A percentile compares a stretch with the other conserved stretches of the same genome.
These are phyloP conservation scores for Penicillium salamii DNA, from an alignment of 495 filamentous ascomycete genomes.

Conservation along the genomic window DNA sequence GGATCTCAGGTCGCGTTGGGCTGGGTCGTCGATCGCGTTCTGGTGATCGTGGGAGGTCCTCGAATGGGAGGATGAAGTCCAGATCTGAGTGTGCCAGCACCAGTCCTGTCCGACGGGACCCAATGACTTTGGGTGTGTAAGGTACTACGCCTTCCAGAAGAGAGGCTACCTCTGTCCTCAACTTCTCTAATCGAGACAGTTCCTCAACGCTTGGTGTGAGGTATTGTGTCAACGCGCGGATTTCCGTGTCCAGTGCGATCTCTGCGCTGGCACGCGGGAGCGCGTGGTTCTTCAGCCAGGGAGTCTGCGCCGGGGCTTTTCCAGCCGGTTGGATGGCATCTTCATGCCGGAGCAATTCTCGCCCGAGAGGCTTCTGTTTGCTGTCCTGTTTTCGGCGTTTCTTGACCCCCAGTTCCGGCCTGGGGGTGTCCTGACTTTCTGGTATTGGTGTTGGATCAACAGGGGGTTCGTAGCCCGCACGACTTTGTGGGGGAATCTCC, in stretches of 20 bases:
- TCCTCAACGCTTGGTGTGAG: constrained; percentile 37
- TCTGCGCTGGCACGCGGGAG: constrained; percentile 6
- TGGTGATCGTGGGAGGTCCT: constrained; percentile 17
- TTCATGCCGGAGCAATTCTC: background rate
- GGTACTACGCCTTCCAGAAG: constrained; percentile 19
- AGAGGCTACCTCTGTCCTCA: constrained; percentile 25
- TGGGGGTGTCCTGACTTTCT: constrained; percentile 2
- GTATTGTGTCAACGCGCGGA: constrained; percentile 44
- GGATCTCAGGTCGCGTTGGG: constrained; percentile 27
- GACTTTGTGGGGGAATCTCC: constrained; percentile 18
- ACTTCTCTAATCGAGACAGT: constrained; percentile 19
- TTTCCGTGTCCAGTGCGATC: constrained; percentile 40
- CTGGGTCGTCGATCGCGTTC: constrained; percentile 29
- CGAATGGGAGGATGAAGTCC: constrained; percentile 38
- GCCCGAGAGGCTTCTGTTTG: background rate
- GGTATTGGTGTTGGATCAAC: background rate
- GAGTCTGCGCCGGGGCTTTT: constrained; percentile 16
- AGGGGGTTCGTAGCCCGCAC: constrained; percentile 17
- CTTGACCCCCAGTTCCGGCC: background rate
- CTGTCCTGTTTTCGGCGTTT: constrained; percentile 2
- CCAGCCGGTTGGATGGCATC: constrained; percentile 18
- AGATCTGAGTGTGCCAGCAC: constrained; percentile 50
- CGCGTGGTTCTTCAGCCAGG: constrained; percentile 31
- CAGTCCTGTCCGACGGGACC: constrained; percentile 54
- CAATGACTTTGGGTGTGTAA: constrained; percentile 41